Evolutionary conservation across 331 rosid genomes (phyloP), one percentile per base, ranked within the genome.

Genomic region (Pyrus hybrid): DNA sequence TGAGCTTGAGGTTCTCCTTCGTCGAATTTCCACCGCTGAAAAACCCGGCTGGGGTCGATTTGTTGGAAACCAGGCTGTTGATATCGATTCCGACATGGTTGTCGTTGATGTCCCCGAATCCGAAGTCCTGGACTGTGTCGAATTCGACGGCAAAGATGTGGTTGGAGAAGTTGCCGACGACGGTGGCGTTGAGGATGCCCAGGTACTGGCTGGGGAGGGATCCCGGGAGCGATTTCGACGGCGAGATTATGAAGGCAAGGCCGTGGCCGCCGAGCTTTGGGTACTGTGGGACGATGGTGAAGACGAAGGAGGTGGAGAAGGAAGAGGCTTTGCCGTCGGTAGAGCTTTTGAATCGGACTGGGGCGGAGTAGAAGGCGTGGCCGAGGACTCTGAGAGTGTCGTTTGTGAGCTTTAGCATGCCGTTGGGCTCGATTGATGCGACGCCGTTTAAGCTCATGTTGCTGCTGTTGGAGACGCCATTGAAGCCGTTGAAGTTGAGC

Each of bases 251-350:
- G 87, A 91, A 91, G 54, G 97, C 92, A 18, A 91, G 76, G 61
- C 97, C 94, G 57, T 91, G 94, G 75, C 97, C 94, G 71, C 92
- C 94, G 21, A 87, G 87, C 70, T 69, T 82, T n/a, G 85, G 82
- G 64, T 86, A 81, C 82, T 87, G 82, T 0, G 94, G 94, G 63
- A 64, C 47, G 10, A 64, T 77, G 61, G 80, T 60, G 57, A 85
- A 88, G 14, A 86, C 88, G 33, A 88, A 85, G 33, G 92, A 76
- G 16, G 89, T 84, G 67, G 95, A 88, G 66, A 90, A 90, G 77
- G 96, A 88, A 29, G 73, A 30, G n/a, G 81, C 80, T 87, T 81
- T 86, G 45, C 73, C 35, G 1, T 67, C 33, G 17, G 76, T 33
- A 16, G 79, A 73, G 79, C 77, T 81, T 79, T 82, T 90, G 82